A percentile compares a stretch with the other conserved stretches of the same genome.
Evolutionary conservation across 148 eudicot species (phyloP).

Genomic region (Gaultheria prostrata): DNA sequence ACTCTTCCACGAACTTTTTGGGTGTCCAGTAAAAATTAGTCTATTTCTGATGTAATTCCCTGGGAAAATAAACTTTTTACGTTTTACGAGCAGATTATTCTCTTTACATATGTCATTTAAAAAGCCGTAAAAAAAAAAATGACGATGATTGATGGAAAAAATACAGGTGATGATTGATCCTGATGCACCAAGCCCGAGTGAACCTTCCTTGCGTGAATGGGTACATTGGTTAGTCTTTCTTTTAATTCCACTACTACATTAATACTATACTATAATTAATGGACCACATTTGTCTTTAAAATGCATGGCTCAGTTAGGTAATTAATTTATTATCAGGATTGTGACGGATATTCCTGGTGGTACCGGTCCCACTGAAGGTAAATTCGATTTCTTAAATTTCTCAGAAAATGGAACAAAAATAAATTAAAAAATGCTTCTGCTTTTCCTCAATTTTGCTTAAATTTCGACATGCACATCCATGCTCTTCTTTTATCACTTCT

Average conservation of each 20-base stretch:
- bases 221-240: constrained; percentile 47
- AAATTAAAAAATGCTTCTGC: not conserved
- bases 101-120: no score
- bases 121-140: no score
- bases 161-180: constrained; percentile 66
- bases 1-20: no score
- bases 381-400: not conserved
- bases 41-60: no score
- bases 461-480: not conserved
- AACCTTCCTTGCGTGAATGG: constrained; percentile 63
- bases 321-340: constrained; percentile 40
- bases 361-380: constrained; percentile 42
- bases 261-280: no score
- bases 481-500: no score
- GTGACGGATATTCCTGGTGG: constrained; percentile 68
- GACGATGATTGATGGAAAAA: not conserved
- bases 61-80: no score
- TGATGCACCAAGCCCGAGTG: constrained; percentile 77
- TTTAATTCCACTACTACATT: not conserved
- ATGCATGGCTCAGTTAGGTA: not conserved
- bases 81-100: no score
- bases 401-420: not conserved
- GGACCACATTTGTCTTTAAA: no score
- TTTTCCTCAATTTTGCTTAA: not conserved
- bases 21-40: no score